A percentile compares a stretch with the other conserved stretches of the same genome.
These are phyloP conservation scores for Abrus precatorius DNA, from an alignment of 306 rosid genomes.

Conservation along the genomic window DNA sequence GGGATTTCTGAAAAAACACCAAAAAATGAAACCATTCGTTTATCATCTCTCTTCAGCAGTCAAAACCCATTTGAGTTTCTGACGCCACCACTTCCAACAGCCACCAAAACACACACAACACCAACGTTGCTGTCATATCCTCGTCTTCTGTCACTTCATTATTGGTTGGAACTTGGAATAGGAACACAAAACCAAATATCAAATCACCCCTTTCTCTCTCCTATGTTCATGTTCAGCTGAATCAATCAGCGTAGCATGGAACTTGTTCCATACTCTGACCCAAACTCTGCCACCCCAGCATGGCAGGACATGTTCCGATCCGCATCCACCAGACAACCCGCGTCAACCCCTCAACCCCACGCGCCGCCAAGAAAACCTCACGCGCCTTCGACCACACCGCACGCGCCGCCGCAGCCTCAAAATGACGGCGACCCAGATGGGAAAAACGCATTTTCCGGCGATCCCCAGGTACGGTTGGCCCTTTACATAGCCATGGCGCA, in stretches of 20 bases:
- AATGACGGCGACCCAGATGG: constrained; percentile 52
- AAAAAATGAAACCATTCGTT: constrained; percentile 14
- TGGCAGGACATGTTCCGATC: constrained; percentile 99
- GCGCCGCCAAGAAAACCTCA: constrained; percentile 22
- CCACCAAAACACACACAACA: too few relatives aligned
- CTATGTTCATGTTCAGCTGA: constrained; percentile 35
- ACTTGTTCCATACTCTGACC: constrained; percentile 74
- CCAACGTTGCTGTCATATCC: neutral
- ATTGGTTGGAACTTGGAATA: neutral
- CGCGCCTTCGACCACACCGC: neutral
- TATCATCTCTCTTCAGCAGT: constrained; percentile 21
- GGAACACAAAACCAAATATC: neutral
- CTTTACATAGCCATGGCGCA: constrained; percentile 96
- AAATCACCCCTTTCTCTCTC: neutral
- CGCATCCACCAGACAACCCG: constrained; percentile 68
- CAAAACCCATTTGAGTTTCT: constrained; percentile 12
- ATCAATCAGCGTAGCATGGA: constrained; percentile 61
- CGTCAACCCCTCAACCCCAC: constrained; percentile 45
- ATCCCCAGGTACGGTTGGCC: constrained; percentile 90
- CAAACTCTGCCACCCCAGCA: constrained; percentile 66
- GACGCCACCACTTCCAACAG: neutral
- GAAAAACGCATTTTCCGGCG: constrained; percentile 62
- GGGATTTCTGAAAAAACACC: neutral
- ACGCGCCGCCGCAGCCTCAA: constrained; percentile 38
- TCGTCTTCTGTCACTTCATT: constrained; percentile 30